Evolutionary conservation across 768 basidiomycete genomes (phyloP).

Genomic region (Lactarius psammicola): DNA sequence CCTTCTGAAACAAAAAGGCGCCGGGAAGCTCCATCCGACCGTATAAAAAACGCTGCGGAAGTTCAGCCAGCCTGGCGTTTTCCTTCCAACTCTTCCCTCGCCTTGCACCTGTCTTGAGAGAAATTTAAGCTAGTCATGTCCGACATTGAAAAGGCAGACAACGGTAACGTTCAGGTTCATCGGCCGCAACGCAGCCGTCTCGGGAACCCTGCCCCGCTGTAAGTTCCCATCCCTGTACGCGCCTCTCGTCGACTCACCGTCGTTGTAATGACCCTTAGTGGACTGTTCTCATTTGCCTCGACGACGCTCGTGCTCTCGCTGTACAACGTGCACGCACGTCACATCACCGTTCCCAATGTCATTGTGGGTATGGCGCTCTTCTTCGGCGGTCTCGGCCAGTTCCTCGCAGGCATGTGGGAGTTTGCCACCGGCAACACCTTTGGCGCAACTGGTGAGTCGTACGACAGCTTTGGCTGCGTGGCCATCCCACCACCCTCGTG

Average conservation of each 20-base stretch:
- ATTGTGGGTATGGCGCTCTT: constrained; percentile 86
- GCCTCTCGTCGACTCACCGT: constrained; percentile 37
- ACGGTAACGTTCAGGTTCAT: constrained; percentile 14
- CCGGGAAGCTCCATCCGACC: not conserved
- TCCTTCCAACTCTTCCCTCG: not conserved
- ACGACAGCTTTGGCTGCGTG: not conserved
- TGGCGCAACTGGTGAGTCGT: constrained; percentile 63
- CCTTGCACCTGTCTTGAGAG: not conserved
- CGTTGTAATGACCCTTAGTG: constrained; percentile 71
- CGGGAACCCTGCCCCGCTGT: constrained; percentile 49
- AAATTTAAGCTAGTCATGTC: constrained; percentile 32
- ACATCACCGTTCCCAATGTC: constrained; percentile 58
- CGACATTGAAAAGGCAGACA: constrained; percentile 37
- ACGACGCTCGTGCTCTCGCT: constrained; percentile 79
- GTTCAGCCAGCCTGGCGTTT: not conserved
- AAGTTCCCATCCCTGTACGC: not conserved
- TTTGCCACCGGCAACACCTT: constrained; percentile 59
- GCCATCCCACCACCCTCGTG: too few relatives aligned
- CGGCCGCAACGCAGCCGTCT: constrained; percentile 42
- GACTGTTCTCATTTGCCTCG: constrained; percentile 80
- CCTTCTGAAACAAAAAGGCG: not conserved
- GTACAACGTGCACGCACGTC: constrained; percentile 62
- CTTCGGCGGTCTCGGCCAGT: constrained; percentile 80
- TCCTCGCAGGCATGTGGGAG: constrained; percentile 87
- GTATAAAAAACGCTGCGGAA: not conserved